Percentiles rank a stretch among this genome's conserved stretches.
Evolutionary conservation across 805 yeast genomes (phyloP).

Genomic region (Candida michaelii): DNA sequence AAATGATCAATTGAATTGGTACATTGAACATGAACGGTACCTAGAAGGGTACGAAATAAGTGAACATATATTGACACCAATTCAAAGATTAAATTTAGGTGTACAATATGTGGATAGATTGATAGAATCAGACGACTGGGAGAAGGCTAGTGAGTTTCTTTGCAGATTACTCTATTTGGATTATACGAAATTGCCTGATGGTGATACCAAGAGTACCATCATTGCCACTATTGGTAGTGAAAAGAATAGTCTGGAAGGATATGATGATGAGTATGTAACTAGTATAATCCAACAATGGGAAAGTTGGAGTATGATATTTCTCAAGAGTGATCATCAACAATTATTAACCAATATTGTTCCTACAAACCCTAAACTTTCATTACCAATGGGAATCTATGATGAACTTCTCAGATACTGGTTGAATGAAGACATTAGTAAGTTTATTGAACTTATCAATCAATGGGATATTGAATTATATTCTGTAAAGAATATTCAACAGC

Average conservation of each 20-base stretch:
- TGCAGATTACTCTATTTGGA: conserved; percentile 20
- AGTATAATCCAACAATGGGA: conserved; percentile 56
- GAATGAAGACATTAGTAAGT: conserved; percentile 24
- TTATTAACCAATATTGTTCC: conserved; percentile 62
- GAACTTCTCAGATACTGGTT: conserved; percentile 52
- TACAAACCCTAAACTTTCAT: conserved; percentile 30
- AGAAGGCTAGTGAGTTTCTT: conserved; percentile 52
- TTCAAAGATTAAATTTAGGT: conserved; percentile 61
- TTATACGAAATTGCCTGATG: conserved; percentile 23
- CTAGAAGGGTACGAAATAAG: conserved; percentile 80
- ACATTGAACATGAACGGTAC: conserved; percentile 49
- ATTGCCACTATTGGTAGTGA: conserved; percentile 22
- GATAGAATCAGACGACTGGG: conserved; percentile 51
- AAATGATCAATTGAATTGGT: conserved; percentile 75
- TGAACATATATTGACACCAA: conserved; percentile 49
- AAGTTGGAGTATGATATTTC: conserved; percentile 55
- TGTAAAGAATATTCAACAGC: conserved; percentile 38
- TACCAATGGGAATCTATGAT: conserved; percentile 28
- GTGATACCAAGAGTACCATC: conserved; percentile 32
- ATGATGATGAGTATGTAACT: conserved; percentile 19
- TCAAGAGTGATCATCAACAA: conserved; percentile 45
- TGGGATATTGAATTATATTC: conserved; percentile 66
- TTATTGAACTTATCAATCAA: conserved; percentile 41
- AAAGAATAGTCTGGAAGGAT: conserved; percentile 17
- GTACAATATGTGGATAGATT: conserved; percentile 49